Conservation (phyloP, 2,329 filamentous ascomycete species). For the Aspergillus clavatus region DNA sequence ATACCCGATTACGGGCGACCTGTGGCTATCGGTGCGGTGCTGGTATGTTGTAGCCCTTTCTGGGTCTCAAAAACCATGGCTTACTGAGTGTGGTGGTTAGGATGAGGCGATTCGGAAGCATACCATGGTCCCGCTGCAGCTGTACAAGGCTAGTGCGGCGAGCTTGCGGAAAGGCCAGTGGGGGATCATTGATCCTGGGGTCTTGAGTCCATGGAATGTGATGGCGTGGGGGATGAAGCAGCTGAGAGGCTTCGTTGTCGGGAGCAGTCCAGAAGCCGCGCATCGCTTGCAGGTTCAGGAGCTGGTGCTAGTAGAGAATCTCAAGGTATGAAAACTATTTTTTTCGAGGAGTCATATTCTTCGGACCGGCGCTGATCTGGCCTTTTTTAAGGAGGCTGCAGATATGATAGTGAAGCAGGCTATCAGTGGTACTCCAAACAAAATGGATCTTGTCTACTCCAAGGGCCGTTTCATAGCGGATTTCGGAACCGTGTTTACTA, state of each 20-base stretch:
- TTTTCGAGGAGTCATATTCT: background rate
- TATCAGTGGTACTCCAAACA: conserved; percentile 41
- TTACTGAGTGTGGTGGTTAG: conserved; percentile 20
- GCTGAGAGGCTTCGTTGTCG: conserved; percentile 55
- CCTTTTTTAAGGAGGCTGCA: conserved; percentile 46
- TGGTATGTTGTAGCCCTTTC: conserved; percentile 44
- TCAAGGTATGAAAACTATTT: conserved; percentile 45
- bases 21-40: conserved; percentile 70
- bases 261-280: conserved; percentile 31
- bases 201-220: conserved; percentile 61
- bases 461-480: conserved; percentile 58
- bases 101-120: conserved; percentile 66
- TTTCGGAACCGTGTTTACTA: conserved; percentile 52
- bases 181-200: conserved; percentile 42
- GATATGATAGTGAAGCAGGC: conserved; percentile 50
- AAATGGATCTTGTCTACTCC: conserved; percentile 64
- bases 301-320: conserved; percentile 51
- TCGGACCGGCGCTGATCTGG: conserved; percentile 16
- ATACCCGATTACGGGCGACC: conserved; percentile 75
- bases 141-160: conserved; percentile 61
- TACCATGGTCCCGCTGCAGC: conserved; percentile 64
- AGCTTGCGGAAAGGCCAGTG: conserved; percentile 70
- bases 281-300: conserved; percentile 37
- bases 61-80: background rate
- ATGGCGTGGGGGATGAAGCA: conserved; percentile 71